A percentile compares a stretch with the other conserved stretches of the same genome.
Evolutionary conservation across 495 filamentous ascomycete genomes (phyloP).

Genomic region (Rostrohypoxylon terebratum): DNA sequence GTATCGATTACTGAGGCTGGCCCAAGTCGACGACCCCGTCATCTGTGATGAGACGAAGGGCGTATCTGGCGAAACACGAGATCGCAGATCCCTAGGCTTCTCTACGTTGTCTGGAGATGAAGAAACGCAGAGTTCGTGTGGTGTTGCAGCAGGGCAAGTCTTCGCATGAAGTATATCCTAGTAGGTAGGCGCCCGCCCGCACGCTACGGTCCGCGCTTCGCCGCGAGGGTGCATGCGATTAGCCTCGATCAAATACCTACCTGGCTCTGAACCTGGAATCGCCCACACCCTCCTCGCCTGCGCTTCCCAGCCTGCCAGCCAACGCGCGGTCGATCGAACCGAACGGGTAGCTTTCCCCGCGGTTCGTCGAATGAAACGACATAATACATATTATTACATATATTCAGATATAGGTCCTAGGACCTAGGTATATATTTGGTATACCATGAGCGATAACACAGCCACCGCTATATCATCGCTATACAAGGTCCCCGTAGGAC

Average conservation of each 20-base stretch:
- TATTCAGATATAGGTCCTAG: no score
- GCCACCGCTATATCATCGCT: not conserved
- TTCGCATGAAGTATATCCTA: slow-evolving; percentile 17
- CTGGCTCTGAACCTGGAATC: slow-evolving; percentile 7
- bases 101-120: not conserved
- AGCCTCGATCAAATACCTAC: slow-evolving; percentile 7
- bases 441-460: slow-evolving; percentile 19
- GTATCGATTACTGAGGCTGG: not conserved
- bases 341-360: not conserved
- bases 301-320: not conserved
- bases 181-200: slow-evolving; percentile 18
- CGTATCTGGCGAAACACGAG: slow-evolving; percentile 3
- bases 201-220: slow-evolving; percentile 7
- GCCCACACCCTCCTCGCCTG: not conserved
- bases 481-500: slow-evolving; percentile 18
- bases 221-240: not conserved
- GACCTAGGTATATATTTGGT: no score
- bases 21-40: not conserved
- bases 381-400: no score
- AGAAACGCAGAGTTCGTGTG: not conserved
- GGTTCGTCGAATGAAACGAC: not conserved
- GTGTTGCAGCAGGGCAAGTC: not conserved
- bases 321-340: slow-evolving; percentile 9
- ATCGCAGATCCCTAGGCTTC: not conserved
- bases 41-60: slow-evolving; percentile 21